Percentiles rank a stretch among this genome's conserved stretches.
Evolutionary conservation across 1,284 basidiomycete genomes (phyloP).

Genomic region (Tilletia caries): DNA sequence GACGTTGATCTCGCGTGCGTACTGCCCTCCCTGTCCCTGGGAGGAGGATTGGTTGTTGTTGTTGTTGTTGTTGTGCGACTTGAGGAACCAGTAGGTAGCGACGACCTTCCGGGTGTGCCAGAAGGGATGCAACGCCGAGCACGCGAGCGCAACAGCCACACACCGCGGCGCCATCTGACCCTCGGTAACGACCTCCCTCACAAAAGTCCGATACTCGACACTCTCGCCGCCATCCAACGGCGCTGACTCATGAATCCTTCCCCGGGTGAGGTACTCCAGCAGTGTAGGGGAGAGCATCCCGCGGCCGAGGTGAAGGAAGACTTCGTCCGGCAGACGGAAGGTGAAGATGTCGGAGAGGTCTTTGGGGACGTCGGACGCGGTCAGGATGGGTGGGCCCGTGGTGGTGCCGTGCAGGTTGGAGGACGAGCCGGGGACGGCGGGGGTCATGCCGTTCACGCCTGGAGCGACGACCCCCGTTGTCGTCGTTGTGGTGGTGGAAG

Average conservation of each 20-base stretch:
- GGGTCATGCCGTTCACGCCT: conserved; percentile 39
- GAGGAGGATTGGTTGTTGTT: not conserved
- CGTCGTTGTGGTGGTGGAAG: not conserved
- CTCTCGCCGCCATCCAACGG: conserved; percentile 93
- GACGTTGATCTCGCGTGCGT: conserved; percentile 32
- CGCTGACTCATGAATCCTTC: conserved; percentile 74
- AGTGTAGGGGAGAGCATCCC: conserved; percentile 82
- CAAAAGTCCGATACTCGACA: conserved; percentile 86
- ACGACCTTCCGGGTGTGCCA: conserved; percentile 46
- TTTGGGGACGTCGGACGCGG: conserved; percentile 77
- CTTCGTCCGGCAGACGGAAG: conserved; percentile 86
- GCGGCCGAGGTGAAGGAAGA: conserved; percentile 91
- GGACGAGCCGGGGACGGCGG: conserved; percentile 58
- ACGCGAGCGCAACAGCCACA: conserved; percentile 64
- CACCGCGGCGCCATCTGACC: conserved; percentile 81
- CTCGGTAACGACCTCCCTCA: conserved; percentile 93
- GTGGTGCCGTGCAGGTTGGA: conserved; percentile 58
- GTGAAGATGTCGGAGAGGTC: conserved; percentile 97
- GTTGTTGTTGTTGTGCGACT: not conserved
- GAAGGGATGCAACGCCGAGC: conserved; percentile 43
- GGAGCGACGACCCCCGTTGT: conserved; percentile 14
- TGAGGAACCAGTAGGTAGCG: conserved; percentile 45
- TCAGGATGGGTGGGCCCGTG: conserved; percentile 62
- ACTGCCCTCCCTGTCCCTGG: conserved; percentile 14
- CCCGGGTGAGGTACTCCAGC: conserved; percentile 83